Evolutionary conservation across 2,329 filamentous ascomycete genomes (phyloP).

Genomic region (Aspergillus uvarum): DNA sequence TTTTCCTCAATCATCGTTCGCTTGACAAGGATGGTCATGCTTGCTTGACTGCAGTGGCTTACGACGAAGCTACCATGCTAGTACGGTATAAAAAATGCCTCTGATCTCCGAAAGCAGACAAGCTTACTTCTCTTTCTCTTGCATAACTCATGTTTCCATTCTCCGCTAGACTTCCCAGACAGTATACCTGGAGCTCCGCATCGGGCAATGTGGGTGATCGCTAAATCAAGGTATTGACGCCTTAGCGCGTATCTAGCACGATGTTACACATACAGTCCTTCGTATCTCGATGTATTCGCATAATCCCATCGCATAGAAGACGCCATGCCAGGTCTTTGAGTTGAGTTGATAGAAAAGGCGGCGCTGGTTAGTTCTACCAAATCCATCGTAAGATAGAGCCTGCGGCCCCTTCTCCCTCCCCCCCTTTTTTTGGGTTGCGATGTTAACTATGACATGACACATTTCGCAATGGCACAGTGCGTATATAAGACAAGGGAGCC

Average conservation of each 20-base stretch:
- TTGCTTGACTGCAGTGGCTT: constrained; percentile 8
- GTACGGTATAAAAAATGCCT: constrained; percentile 9
- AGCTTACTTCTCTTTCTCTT: constrained; percentile 18
- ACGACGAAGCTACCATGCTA: constrained; percentile 17
- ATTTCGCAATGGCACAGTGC: no score
- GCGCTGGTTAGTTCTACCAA: no score
- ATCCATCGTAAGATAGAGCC: no score
- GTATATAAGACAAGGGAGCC: no score
- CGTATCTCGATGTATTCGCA: not conserved
- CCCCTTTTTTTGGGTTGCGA: no score
- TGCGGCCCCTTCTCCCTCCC: no score
- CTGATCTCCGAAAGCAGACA: constrained; percentile 25
- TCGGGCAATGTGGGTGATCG: constrained; percentile 17
- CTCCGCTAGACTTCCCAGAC: constrained; percentile 15
- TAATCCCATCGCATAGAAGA: not conserved
- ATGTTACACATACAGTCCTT: not conserved
- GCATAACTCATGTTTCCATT: constrained; percentile 16
- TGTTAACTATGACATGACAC: no score
- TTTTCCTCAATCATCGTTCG: constrained; percentile 8
- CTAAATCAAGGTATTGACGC: constrained; percentile 15
- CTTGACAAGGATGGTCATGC: constrained; percentile 12
- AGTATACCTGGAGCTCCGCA: constrained; percentile 11
- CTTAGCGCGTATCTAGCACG: not conserved
- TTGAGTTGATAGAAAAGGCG: no score
- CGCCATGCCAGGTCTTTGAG: no score